Conservation (phyloP, 1,284 basidiomycete genomes). For the Ustilago tritici region DNA sequence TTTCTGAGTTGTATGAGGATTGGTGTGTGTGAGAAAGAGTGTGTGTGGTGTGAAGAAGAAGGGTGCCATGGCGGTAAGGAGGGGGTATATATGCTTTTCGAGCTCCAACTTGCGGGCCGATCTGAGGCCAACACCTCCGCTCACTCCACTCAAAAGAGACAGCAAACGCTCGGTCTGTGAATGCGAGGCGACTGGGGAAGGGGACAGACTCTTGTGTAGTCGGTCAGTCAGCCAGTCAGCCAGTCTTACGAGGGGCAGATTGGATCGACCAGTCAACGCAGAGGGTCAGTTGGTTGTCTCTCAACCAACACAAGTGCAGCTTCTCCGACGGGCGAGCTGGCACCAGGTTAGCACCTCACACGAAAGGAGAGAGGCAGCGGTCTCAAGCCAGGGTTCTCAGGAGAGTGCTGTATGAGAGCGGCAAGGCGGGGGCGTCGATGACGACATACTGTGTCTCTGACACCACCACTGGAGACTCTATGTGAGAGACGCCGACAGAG, state of each 20-base stretch:
- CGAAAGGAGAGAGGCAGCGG: not conserved
- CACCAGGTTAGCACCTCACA: not conserved
- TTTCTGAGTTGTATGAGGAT: conserved; percentile 11
- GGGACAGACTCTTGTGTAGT: conserved; percentile 9
- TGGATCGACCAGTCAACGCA: not conserved
- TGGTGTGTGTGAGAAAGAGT: conserved; percentile 13
- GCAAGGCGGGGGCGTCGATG: not conserved
- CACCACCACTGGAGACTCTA: not conserved
- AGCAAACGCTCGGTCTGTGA: not conserved
- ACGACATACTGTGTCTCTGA: conserved; percentile 1
- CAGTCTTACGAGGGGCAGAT: not conserved
- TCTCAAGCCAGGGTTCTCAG: not conserved
- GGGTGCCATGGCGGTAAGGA: not conserved
- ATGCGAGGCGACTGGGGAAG: not conserved
- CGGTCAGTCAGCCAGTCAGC: not conserved
- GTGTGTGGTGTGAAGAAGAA: not conserved
- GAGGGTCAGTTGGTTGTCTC: not conserved
- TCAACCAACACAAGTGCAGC: not conserved
- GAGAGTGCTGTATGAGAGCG: not conserved
- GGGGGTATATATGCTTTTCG: conserved; percentile 41
- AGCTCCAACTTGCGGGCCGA: not conserved
- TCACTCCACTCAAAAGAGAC: not conserved
- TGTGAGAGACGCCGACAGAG: not conserved
- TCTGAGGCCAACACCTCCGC: conserved; percentile 1
- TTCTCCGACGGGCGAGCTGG: not conserved